Evolutionary conservation across 2,329 filamentous ascomycete species (phyloP).

Genomic region (Cordyceps fumosorosea): DNA sequence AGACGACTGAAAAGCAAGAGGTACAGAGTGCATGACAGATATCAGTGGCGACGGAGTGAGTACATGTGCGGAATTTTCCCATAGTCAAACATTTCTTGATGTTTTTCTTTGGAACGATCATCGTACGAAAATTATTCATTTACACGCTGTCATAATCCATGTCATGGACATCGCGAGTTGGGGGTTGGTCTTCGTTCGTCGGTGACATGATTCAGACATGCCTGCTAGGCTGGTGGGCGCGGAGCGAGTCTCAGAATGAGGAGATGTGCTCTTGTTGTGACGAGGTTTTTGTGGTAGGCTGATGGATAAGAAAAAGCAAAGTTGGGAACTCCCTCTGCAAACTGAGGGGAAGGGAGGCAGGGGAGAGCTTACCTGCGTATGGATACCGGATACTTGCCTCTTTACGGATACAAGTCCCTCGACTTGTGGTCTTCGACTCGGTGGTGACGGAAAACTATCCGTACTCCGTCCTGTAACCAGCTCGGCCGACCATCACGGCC

Average conservation of each 20-base stretch:
- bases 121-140: neutral
- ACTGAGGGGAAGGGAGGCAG: too few species aligned
- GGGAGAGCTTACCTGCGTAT: too few species aligned
- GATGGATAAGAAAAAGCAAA: neutral
- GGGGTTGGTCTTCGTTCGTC: neutral
- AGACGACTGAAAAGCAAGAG: neutral
- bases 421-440: too few species aligned
- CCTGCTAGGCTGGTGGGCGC: neutral
- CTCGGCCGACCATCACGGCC: too few species aligned
- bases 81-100: neutral
- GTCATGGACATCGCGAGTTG: neutral
- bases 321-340: too few species aligned
- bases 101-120: neutral
- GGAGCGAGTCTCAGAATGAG: neutral
- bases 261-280: neutral
- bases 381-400: too few species aligned
- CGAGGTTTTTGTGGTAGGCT: neutral
- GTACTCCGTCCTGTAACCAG: too few species aligned
- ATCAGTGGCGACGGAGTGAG: neutral
- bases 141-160: neutral
- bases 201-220: neutral
- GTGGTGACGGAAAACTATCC: neutral
- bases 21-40: too few species aligned
- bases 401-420: neutral
- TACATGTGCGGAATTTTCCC: neutral